These are phyloP conservation scores for Zymoseptoria crescenta DNA, from an alignment of 2,329 filamentous ascomycete genomes.

Conservation along the genomic window DNA sequence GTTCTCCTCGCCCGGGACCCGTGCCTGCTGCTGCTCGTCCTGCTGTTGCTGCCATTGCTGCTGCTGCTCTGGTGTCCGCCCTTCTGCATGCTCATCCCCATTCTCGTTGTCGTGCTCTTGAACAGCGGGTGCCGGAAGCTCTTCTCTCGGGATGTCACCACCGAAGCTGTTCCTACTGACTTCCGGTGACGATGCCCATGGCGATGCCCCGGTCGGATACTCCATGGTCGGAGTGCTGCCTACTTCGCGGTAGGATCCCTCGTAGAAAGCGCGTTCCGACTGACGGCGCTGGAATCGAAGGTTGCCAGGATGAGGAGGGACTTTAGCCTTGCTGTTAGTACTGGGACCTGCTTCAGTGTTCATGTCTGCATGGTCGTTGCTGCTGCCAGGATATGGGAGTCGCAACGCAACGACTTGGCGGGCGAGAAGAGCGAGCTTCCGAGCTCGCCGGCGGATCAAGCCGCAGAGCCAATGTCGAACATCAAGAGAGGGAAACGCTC, in stretches of 20 bases:
- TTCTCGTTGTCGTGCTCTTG: slow-evolving; percentile 5
- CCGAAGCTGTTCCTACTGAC: slow-evolving; percentile 43
- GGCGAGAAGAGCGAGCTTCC: background rate
- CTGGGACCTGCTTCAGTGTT: slow-evolving; percentile 2
- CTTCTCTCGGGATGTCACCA: slow-evolving; percentile 25
- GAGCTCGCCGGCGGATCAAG: background rate
- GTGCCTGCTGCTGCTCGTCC: slow-evolving; percentile 20
- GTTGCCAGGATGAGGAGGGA: slow-evolving; percentile 12
- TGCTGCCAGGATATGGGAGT: background rate
- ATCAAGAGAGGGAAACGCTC: background rate
- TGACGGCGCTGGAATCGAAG: slow-evolving; percentile 31
- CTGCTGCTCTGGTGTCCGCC: slow-evolving; percentile 28
- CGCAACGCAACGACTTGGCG: background rate
- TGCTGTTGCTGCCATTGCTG: slow-evolving; percentile 32
- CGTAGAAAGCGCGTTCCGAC: slow-evolving; percentile 28
- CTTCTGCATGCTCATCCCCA: slow-evolving; percentile 11
- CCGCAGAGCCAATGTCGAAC: background rate
- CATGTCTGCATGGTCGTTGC: background rate
- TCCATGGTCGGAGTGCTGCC: slow-evolving; percentile 47
- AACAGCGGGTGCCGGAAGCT: slow-evolving; percentile 24
- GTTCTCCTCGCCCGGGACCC: slow-evolving; percentile 20
- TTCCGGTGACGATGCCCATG: slow-evolving; percentile 56
- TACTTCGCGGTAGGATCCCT: slow-evolving; percentile 25
- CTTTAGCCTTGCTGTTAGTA: slow-evolving; percentile 17
- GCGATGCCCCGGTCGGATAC: slow-evolving; percentile 55